These are phyloP conservation scores for Blastobotrys indianensis DNA, from an alignment of 1,139 yeast genomes.

Conservation along the genomic window DNA sequence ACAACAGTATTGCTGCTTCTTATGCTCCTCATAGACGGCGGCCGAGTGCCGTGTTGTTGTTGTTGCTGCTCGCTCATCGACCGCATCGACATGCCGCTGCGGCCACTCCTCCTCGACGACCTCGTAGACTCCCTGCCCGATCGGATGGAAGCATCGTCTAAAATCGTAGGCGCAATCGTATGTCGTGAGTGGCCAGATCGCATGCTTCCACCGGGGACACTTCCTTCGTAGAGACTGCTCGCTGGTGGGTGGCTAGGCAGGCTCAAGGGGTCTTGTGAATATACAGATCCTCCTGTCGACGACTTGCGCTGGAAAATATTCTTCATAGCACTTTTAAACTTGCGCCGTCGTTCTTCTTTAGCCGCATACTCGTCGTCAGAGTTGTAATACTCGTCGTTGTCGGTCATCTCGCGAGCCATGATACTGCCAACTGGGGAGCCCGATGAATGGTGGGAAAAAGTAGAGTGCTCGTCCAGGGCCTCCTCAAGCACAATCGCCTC, in stretches of 20 bases:
- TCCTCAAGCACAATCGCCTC: conserved; percentile 3
- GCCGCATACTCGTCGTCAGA: conserved; percentile 16
- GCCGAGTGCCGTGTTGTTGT: not conserved
- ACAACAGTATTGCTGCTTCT: not conserved
- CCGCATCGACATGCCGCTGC: no score
- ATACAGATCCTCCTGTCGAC: not conserved
- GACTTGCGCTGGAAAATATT: conserved; percentile 15
- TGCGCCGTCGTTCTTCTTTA: conserved; percentile 6
- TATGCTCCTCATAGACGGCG: not conserved
- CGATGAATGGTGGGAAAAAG: conserved; percentile 15
- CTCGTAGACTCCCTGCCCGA: not conserved
- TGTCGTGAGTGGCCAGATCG: conserved; percentile 5
- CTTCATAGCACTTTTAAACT: conserved; percentile 20
- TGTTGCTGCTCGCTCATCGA: not conserved
- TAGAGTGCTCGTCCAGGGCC: conserved; percentile 11
- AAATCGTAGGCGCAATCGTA: conserved; percentile 9
- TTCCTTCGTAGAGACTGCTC: conserved; percentile 6
- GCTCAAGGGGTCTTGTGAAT: conserved; percentile 6
- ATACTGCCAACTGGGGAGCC: conserved; percentile 8
- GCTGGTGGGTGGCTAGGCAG: conserved; percentile 10
- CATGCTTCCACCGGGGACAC: not conserved
- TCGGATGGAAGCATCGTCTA: not conserved
- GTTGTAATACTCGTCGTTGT: conserved; percentile 14
- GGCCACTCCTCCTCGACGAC: no score
- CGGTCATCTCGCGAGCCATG: conserved; percentile 4